Percentiles rank a stretch among this genome's conserved stretches.
These are phyloP conservation scores for Aspergillus bridgeri DNA, from an alignment of 495 filamentous ascomycete species.

Conservation along the genomic window DNA sequence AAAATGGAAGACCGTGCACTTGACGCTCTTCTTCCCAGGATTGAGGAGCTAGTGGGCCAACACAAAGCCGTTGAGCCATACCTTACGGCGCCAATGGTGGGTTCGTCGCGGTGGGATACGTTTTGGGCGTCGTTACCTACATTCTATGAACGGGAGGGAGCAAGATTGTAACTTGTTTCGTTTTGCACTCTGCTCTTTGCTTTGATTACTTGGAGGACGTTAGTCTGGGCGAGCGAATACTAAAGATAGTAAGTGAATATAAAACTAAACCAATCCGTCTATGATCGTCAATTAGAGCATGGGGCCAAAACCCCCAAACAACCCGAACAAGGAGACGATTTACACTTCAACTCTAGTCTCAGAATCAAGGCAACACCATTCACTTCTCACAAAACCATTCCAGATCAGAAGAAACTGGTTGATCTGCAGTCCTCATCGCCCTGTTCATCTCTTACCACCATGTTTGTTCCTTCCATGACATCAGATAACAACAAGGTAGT, in stretches of 20 bases:
- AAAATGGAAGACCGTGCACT: slow-evolving; percentile 4
- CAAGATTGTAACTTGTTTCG: background rate
- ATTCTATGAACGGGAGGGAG: background rate
- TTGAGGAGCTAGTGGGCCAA: background rate
- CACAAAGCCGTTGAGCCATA: slow-evolving; percentile 2
- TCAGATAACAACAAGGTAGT: background rate
- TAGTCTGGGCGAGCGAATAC: too few species aligned
- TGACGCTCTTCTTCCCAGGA: background rate
- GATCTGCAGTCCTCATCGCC: background rate
- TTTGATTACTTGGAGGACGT: too few species aligned
- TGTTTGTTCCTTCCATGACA: background rate
- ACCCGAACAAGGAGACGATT: too few species aligned
- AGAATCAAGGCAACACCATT: background rate
- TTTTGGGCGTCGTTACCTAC: background rate
- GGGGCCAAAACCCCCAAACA: too few species aligned
- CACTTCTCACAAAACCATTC: background rate
- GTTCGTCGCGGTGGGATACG: background rate
- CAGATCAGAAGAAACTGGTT: background rate
- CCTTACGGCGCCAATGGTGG: slow-evolving; percentile 4
- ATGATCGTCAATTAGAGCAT: too few species aligned
- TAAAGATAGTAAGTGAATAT: too few species aligned
- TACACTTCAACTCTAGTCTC: too few species aligned
- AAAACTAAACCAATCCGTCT: too few species aligned
- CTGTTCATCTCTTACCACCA: background rate
- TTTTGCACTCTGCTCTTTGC: too few species aligned